Evolutionary conservation across 495 filamentous ascomycete genomes (phyloP).

Genomic region (Lasiosphaeriaceae sp.): DNA sequence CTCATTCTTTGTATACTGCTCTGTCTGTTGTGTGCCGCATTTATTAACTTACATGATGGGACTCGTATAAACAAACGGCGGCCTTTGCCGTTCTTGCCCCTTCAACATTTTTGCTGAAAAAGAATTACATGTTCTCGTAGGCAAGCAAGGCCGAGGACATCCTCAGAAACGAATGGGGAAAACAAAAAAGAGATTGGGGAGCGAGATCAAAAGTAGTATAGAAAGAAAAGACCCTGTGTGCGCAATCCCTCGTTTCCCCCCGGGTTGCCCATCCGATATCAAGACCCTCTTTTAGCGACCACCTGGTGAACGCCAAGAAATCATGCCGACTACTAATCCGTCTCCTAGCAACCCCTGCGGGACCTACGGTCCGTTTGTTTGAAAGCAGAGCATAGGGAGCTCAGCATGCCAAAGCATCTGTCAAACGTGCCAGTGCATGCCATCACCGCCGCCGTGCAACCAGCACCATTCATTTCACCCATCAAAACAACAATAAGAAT

Average conservation of each 20-base stretch:
- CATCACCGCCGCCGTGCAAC: background rate
- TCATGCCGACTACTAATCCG: background rate
- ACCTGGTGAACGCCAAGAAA: constrained; percentile 1
- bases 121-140: too few relatives aligned
- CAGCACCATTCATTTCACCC: background rate
- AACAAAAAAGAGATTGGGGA: too few relatives aligned
- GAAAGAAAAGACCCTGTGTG: background rate
- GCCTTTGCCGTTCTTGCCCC: too few relatives aligned
- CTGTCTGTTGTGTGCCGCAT: too few relatives aligned
- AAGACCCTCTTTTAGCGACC: background rate
- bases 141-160: too few relatives aligned
- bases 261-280: background rate
- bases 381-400: background rate
- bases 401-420: background rate
- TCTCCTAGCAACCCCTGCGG: background rate
- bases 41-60: too few relatives aligned
- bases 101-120: too few relatives aligned
- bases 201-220: too few relatives aligned
- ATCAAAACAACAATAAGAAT: background rate
- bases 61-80: too few relatives aligned
- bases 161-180: too few relatives aligned
- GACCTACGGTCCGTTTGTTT: background rate
- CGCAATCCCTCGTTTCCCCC: background rate
- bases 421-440: background rate
- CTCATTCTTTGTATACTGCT: too few relatives aligned